phyloP scores from a whole-genome alignment of 2,329 filamentous ascomycete species.

The Alternaria alternata region DNA sequence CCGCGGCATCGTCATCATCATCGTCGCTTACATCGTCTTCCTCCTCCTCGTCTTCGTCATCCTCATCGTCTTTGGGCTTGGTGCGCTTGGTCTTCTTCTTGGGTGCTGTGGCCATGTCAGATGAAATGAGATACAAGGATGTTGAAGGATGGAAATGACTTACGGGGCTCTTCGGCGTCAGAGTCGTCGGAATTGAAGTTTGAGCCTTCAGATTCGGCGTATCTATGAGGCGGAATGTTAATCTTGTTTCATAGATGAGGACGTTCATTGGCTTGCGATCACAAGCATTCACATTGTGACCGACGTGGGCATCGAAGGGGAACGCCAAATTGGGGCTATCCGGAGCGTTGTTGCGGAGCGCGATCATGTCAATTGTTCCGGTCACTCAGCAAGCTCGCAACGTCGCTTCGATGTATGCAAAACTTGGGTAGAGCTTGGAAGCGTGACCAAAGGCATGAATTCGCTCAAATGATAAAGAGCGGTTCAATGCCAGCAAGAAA shows the following conservation, averaged over 20 bases:
- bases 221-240: conserved; percentile 35
- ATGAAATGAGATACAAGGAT: neutral
- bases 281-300: neutral
- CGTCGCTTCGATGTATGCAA: conserved; percentile 12
- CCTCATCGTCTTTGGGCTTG: conserved; percentile 42
- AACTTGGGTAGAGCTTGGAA: conserved; percentile 26
- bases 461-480: conserved; percentile 22
- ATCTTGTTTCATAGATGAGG: conserved; percentile 19
- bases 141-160: conserved; percentile 17
- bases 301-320: neutral
- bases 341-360: neutral
- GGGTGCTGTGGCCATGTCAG: conserved; percentile 32
- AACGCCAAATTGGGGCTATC: neutral
- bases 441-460: conserved; percentile 18
- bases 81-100: conserved; percentile 48
- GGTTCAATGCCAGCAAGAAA: conserved; percentile 27
- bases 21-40: conserved; percentile 29
- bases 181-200: conserved; percentile 50
- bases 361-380: neutral
- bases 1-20: conserved; percentile 13
- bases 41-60: conserved; percentile 42
- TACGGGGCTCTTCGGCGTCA: conserved; percentile 47
- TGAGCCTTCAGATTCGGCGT: conserved; percentile 49
- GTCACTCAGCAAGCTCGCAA: conserved; percentile 26
- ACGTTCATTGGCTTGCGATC: too few species aligned